Percentiles rank a stretch among this genome's conserved stretches.
Conservation (phyloP, 768 basidiomycete genomes). For the Crassisporium funariophilum region DNA sequence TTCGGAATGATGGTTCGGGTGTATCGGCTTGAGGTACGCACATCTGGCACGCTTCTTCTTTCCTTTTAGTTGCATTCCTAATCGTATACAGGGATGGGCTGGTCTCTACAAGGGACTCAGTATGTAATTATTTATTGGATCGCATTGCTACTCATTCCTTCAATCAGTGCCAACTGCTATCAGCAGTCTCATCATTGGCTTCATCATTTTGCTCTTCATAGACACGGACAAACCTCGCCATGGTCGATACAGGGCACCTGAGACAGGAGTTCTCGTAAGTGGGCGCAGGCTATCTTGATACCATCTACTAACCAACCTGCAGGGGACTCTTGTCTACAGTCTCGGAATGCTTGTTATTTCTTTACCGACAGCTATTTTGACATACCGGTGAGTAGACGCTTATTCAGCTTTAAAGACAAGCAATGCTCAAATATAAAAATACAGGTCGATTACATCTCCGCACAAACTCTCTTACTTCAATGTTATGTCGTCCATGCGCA, state of each 20-base stretch:
- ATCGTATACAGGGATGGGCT: constrained; percentile 50
- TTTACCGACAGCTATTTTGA: constrained; percentile 71
- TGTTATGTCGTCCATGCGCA: constrained; percentile 58
- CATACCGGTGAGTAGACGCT: constrained; percentile 60
- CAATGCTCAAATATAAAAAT: constrained; percentile 1
- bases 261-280: constrained; percentile 51
- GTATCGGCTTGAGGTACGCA: constrained; percentile 67
- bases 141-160: not conserved
- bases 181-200: constrained; percentile 56
- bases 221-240: constrained; percentile 62
- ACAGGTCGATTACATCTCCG: constrained; percentile 82
- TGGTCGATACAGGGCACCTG: constrained; percentile 65
- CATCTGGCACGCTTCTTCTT: not conserved
- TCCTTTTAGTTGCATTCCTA: not conserved
- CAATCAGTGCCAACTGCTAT: constrained; percentile 43
- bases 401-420: not conserved
- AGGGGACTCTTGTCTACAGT: constrained; percentile 67
- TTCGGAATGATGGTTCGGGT: constrained; percentile 75
- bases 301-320: constrained; percentile 3
- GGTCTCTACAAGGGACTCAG: constrained; percentile 85
- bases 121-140: constrained; percentile 21
- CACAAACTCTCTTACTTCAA: constrained; percentile 70
- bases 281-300: not conserved
- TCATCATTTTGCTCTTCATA: constrained; percentile 59
- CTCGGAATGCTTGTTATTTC: constrained; percentile 65